Evolutionary conservation across 164 flowering plant genomes (phyloP), one percentile per base, ranked within the genome.

Genomic region (Sextonia rubra): DNA sequence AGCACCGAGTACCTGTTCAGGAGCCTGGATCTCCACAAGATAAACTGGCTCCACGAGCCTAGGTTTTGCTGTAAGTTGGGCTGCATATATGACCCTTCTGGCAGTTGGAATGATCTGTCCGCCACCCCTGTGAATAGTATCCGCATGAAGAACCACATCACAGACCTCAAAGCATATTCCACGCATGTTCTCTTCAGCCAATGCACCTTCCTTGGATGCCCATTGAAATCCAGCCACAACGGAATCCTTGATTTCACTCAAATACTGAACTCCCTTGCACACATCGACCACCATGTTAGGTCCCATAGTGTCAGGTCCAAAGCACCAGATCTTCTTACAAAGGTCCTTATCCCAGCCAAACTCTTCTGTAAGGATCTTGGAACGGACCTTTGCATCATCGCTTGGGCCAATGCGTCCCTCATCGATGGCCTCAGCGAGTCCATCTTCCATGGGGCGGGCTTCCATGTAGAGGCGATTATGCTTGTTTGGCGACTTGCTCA

Each of bases 1-100:
- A 29, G 86, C 90, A 64, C 88, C 89, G 47, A 86, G 88, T 1
- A 85, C 88, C 67, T 82, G 85, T 74, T 86, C 89, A 1, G 83
- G 80, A 12, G 80, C 83, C 63, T 80, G 83, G 22, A 80, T 80
- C 30, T 80, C 80, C n/a, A 77, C 83, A 26, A 80, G 67, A 29
- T 80, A 80, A 2, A 77, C 78, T 0, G 83, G 80, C 64, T 80
- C 83, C 72, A 77, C 23, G 5, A 77, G 74, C 77, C 83, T 75
- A 8, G 83, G 83, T 47, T 75, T 77, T 0, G 83, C 83, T 29
- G 83, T 80, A 26, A 77, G 55, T 62, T 80, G 83, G 2, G 83
- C 69, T 11, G 83, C 83, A 70, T 77, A 80, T 66, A 80, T 72
- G 61, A 75, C 83, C 69, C 78, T 75, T 29, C 80, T 77, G 2